Percentiles rank a stretch among this genome's conserved stretches.
Evolutionary conservation across 2,329 filamentous ascomycete genomes (phyloP).

Genomic region (Trichoderma citrinoviride): DNA sequence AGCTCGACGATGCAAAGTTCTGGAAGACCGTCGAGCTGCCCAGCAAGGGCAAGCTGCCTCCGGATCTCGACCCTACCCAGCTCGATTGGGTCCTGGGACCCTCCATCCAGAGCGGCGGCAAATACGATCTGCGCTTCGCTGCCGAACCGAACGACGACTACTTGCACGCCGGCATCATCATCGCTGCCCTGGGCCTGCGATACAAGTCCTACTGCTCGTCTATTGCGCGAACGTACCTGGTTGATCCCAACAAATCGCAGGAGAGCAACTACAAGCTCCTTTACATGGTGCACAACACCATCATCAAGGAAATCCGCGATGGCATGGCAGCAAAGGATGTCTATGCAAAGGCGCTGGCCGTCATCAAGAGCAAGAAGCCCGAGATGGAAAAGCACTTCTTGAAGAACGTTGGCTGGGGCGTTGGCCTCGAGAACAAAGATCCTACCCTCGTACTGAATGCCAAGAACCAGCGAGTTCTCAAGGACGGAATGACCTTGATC

Average conservation of each 20-base stretch:
- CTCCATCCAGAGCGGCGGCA: slow-evolving; percentile 90
- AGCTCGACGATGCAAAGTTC: slow-evolving; percentile 91
- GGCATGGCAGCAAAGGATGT: slow-evolving; percentile 85
- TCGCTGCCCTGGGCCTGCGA: slow-evolving; percentile 84
- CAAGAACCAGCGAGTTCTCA: slow-evolving; percentile 79
- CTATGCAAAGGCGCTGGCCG: slow-evolving; percentile 78
- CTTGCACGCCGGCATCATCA: slow-evolving; percentile 88
- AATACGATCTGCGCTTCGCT: slow-evolving; percentile 83
- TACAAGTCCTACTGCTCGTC: slow-evolving; percentile 96
- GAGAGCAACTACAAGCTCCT: slow-evolving; percentile 93
- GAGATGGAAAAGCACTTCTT: slow-evolving; percentile 93
- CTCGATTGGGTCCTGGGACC: slow-evolving; percentile 94
- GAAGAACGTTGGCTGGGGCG: slow-evolving; percentile 86
- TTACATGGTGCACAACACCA: slow-evolving; percentile 77
- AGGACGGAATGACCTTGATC: slow-evolving; percentile 95
- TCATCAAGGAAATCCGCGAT: slow-evolving; percentile 86
- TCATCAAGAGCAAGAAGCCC: slow-evolving; percentile 87
- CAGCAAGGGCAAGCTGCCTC: slow-evolving; percentile 71
- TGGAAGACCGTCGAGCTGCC: slow-evolving; percentile 77
- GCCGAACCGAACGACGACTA: slow-evolving; percentile 76
- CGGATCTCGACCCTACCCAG: slow-evolving; percentile 81
- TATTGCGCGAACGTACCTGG: slow-evolving; percentile 89
- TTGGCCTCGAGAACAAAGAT: slow-evolving; percentile 90
- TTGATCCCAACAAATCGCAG: slow-evolving; percentile 95
- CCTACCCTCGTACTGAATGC: slow-evolving; percentile 77